phyloP scores from a whole-genome alignment of 345 rosid species.

The Dipteronia sinensis region DNA sequence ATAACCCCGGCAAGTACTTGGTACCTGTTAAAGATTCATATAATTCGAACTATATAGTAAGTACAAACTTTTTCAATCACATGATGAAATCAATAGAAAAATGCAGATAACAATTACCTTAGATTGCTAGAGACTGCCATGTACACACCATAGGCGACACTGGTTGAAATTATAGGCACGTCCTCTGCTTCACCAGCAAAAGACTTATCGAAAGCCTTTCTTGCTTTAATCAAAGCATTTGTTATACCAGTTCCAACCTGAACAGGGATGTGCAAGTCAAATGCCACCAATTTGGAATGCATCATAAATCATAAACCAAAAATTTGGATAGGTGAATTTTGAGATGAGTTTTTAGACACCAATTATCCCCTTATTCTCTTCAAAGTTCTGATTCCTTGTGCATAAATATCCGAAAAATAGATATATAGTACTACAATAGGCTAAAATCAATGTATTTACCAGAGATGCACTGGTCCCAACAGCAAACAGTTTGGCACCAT shows the following conservation, averaged over 20 bases:
- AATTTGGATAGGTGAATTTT: background rate
- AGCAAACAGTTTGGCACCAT: constrained; percentile 57
- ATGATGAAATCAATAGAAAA: background rate
- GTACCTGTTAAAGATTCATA: constrained; percentile 41
- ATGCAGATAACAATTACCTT: constrained; percentile 40
- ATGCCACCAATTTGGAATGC: background rate
- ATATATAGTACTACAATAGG: too few species aligned
- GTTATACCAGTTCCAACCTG: constrained; percentile 65
- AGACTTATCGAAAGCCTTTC: constrained; percentile 60
- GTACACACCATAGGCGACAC: constrained; percentile 67
- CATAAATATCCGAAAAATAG: too few species aligned
- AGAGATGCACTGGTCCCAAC: constrained; percentile 61
- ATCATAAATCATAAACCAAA: background rate
- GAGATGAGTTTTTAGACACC: too few species aligned
- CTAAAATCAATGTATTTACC: constrained; percentile 24
- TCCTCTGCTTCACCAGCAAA: constrained; percentile 60
- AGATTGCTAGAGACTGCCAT: constrained; percentile 85
- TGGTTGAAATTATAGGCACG: constrained; percentile 65
- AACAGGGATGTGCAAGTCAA: background rate
- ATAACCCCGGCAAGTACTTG: constrained; percentile 75
- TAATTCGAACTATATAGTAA: too few species aligned
- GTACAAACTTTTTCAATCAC: too few species aligned
- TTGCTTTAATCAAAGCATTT: constrained; percentile 57
- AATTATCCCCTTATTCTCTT: too few species aligned
- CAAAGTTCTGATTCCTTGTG: too few species aligned